Evolutionary conservation across 306 rosid species (phyloP).

Genomic region (Vicia sativa): DNA sequence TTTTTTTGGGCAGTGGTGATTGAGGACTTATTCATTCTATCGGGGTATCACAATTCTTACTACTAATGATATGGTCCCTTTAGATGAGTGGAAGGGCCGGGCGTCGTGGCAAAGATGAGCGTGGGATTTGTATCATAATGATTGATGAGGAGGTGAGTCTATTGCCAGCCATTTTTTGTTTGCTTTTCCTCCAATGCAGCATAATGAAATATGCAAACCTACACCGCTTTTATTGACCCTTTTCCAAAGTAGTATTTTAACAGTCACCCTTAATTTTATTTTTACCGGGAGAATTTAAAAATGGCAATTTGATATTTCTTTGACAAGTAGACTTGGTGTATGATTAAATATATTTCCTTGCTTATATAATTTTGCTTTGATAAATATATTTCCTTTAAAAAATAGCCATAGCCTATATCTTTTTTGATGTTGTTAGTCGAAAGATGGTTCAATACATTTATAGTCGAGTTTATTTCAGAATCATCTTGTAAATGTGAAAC

Average conservation of each 20-base stretch:
- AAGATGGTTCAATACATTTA: background rate
- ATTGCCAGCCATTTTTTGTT: constrained; percentile 25
- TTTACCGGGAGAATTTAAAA: constrained; percentile 7
- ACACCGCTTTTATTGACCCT: background rate
- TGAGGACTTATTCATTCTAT: constrained; percentile 34
- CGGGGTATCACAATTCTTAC: background rate
- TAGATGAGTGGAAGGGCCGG: constrained; percentile 99
- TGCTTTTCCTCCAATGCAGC: background rate
- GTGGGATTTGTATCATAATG: constrained; percentile 95
- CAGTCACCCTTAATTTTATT: background rate
- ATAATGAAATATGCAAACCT: background rate
- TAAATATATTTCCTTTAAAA: constrained; percentile 6
- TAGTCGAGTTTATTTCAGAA: constrained; percentile 12
- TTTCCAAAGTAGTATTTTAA: background rate
- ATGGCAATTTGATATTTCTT: background rate
- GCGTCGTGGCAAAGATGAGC: constrained; percentile 98
- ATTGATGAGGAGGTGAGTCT: constrained; percentile 86
- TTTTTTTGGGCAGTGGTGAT: constrained; percentile 38
- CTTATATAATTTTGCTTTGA: background rate
- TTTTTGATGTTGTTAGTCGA: background rate
- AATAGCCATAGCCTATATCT: background rate
- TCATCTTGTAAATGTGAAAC: background rate
- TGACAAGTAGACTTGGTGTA: background rate
- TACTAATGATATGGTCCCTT: constrained; percentile 31
- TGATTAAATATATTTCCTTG: background rate